These are phyloP conservation scores for Talaromyces funiculosus DNA, from an alignment of 2,329 filamentous ascomycete genomes.

Conservation along the genomic window DNA sequence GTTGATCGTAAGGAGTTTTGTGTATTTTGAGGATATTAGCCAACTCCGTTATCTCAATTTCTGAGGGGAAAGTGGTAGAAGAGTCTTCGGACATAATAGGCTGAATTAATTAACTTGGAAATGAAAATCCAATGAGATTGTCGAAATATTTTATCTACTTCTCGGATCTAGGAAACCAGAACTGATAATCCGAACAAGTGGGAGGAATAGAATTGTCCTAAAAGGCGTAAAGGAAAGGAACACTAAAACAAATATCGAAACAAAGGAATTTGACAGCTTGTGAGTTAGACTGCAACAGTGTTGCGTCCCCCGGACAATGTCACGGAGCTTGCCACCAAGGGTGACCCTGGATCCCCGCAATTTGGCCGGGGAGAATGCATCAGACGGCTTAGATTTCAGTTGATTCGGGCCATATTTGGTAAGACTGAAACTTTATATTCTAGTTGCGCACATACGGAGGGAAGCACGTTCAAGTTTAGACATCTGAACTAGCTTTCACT, in stretches of 20 bases:
- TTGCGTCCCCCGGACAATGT: not conserved
- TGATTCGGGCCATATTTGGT: not conserved
- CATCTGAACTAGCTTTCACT: not conserved
- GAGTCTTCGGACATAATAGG: not conserved
- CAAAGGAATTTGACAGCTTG: not conserved
- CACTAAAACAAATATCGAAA: not conserved
- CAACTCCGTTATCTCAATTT: not conserved
- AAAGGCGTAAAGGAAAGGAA: not conserved
- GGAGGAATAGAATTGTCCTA: not conserved
- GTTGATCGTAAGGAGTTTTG: constrained; percentile 38
- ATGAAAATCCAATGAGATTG: not conserved
- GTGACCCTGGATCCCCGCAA: not conserved
- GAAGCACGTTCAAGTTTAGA: not conserved
- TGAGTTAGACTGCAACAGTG: no score
- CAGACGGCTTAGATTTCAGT: no score
- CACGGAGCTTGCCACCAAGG: not conserved
- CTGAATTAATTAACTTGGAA: not conserved
- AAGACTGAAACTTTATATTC: no score
- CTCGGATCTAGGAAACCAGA: not conserved
- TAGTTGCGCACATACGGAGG: not conserved
- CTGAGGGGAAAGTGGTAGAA: not conserved
- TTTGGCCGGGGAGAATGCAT: not conserved
- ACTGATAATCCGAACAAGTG: not conserved
- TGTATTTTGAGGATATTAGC: not conserved
- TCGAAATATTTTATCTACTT: not conserved